A percentile compares a stretch with the other conserved stretches of the same genome.
Conservation (phyloP, 2,329 filamentous ascomycete species). For the Penicillium sp. region DNA sequence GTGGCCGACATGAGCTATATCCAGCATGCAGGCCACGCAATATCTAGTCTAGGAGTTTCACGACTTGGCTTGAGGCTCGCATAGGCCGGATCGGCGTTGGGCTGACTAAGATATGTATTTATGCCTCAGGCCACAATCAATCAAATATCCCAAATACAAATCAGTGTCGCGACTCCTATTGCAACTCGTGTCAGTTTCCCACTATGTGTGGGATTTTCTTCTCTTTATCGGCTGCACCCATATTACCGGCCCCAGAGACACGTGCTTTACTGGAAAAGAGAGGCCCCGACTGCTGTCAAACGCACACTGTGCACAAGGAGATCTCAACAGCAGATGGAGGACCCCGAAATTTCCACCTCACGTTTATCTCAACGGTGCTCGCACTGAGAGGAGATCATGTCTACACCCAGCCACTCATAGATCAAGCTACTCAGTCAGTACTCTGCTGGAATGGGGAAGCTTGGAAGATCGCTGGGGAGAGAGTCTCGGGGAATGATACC, state of each 20-base stretch:
- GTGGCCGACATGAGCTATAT: slow-evolving; percentile 40
- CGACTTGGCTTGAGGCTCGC: slow-evolving; percentile 25
- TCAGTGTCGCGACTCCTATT: background rate
- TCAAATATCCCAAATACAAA: slow-evolving; percentile 8
- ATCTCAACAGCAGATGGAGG: slow-evolving; percentile 18
- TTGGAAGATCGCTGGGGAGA: slow-evolving; percentile 68
- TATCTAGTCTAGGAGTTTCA: slow-evolving; percentile 9
- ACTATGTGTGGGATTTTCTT: slow-evolving; percentile 56
- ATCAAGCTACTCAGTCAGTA: slow-evolving; percentile 59
- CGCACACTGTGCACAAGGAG: slow-evolving; percentile 29
- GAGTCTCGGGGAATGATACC: slow-evolving; percentile 74
- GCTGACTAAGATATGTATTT: slow-evolving; percentile 15
- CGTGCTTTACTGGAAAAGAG: slow-evolving; percentile 38
- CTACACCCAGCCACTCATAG: slow-evolving; percentile 70
- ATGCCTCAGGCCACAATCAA: slow-evolving; percentile 12
- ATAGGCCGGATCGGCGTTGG: slow-evolving; percentile 38
- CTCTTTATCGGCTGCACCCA: slow-evolving; percentile 39
- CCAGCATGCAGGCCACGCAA: slow-evolving; percentile 43
- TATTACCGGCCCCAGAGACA: slow-evolving; percentile 35
- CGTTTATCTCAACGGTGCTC: slow-evolving; percentile 82
- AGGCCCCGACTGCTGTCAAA: slow-evolving; percentile 47
- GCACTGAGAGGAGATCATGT: slow-evolving; percentile 76
- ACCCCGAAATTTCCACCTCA: slow-evolving; percentile 49
- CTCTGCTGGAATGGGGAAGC: slow-evolving; percentile 98
- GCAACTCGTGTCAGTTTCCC: slow-evolving; percentile 5